phyloP scores from a whole-genome alignment of 1,139 yeast species.

The Protomyces inundatus region DNA sequence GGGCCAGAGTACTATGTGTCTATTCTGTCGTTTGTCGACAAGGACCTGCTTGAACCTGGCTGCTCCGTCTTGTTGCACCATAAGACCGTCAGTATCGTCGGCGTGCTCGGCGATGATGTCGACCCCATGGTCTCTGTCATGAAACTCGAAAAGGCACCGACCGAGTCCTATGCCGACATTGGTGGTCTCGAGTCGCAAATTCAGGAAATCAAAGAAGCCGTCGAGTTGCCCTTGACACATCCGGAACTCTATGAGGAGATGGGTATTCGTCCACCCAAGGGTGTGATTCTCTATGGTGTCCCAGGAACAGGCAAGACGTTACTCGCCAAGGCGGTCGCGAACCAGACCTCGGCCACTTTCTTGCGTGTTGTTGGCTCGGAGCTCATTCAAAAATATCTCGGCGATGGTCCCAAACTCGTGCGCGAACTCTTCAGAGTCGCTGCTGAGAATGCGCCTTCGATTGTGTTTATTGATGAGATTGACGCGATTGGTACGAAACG shows the following conservation, averaged over 20 bases:
- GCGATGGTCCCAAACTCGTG: slow-evolving; percentile 95
- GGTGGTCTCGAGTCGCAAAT: slow-evolving; percentile 96
- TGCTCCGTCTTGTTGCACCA: slow-evolving; percentile 94
- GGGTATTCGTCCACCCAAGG: slow-evolving; percentile 99
- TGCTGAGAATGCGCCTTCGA: slow-evolving; percentile 94
- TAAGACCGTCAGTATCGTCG: slow-evolving; percentile 89
- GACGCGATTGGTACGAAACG: slow-evolving; percentile 98
- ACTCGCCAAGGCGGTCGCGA: slow-evolving; percentile 96
- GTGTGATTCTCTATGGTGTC: slow-evolving; percentile 95
- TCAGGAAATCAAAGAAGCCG: slow-evolving; percentile 97
- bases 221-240: slow-evolving; percentile 93
- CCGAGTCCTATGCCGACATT: slow-evolving; percentile 93
- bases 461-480: slow-evolving; percentile 96
- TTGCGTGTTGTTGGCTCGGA: slow-evolving; percentile 96
- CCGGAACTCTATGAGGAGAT: slow-evolving; percentile 97
- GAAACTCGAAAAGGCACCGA: slow-evolving; percentile 96
- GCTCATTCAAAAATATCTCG: slow-evolving; percentile 90
- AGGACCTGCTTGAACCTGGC: slow-evolving; percentile 95
- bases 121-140: slow-evolving; percentile 97
- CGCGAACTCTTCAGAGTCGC: slow-evolving; percentile 96
- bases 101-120: slow-evolving; percentile 92
- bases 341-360: slow-evolving; percentile 94
- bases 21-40: slow-evolving; percentile 94
- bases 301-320: slow-evolving; percentile 99
- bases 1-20: slow-evolving; percentile 97